Evolutionary conservation across 1,284 basidiomycete species (phyloP).

Genomic region (Taiwanofungus camphoratus): DNA sequence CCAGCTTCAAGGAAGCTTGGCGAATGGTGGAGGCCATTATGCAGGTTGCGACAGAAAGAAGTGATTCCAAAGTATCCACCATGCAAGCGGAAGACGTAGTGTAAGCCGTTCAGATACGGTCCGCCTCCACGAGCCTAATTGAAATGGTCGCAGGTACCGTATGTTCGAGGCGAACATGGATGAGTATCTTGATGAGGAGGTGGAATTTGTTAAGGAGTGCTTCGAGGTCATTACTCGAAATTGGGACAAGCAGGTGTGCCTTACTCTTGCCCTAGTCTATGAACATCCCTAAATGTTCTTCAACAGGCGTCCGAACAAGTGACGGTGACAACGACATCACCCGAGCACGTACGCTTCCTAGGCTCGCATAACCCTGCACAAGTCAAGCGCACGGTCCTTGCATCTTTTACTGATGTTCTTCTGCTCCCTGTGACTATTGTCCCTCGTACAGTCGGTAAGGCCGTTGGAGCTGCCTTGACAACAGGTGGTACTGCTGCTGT

Average conservation of each 20-base stretch:
- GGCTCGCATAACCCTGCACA: slow-evolving; percentile 84
- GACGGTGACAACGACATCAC: slow-evolving; percentile 24
- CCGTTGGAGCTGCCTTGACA: slow-evolving; percentile 70
- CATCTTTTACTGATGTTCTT: slow-evolving; percentile 87
- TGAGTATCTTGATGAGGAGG: slow-evolving; percentile 93
- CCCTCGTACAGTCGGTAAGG: slow-evolving; percentile 65
- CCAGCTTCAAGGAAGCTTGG: slow-evolving; percentile 85
- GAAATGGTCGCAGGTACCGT: slow-evolving; percentile 50
- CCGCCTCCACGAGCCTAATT: too few relatives aligned
- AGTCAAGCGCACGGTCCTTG: slow-evolving; percentile 88
- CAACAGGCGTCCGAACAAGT: slow-evolving; percentile 21
- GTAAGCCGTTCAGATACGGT: slow-evolving; percentile 44
- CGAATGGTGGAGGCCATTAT: slow-evolving; percentile 78
- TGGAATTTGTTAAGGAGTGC: slow-evolving; percentile 71
- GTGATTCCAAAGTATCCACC: slow-evolving; percentile 21
- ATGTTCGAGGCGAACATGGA: slow-evolving; percentile 97
- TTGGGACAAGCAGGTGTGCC: slow-evolving; percentile 69
- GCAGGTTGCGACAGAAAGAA: slow-evolving; percentile 35
- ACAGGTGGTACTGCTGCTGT: slow-evolving; percentile 73
- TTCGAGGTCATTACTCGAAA: slow-evolving; percentile 73
- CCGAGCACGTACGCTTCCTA: slow-evolving; percentile 63
- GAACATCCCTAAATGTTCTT: neutral
- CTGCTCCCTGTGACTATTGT: slow-evolving; percentile 95
- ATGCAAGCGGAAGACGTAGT: slow-evolving; percentile 76
- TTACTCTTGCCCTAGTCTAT: neutral